Evolutionary conservation across 2,329 filamentous ascomycete species (phyloP), one percentile per base, ranked within the genome.

Genomic region (Basipetospora sp.): DNA sequence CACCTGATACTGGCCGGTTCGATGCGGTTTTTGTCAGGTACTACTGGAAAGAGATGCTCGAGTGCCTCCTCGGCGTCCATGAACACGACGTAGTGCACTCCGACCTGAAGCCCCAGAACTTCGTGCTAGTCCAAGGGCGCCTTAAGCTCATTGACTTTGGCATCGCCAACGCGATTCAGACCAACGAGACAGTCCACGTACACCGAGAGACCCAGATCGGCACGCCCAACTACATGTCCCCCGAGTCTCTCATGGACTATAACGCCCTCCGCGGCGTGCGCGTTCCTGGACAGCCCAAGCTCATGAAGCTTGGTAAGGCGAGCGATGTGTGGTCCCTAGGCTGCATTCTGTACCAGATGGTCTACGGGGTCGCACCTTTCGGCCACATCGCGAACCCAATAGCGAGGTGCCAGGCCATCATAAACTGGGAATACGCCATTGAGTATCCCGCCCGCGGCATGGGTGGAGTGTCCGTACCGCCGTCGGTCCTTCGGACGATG

Each of bases 11-110:
- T 38, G 74, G 82, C 28, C 73, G 69, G 42, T 80, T 98, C 43
- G 90, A 98, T 53, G 71, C 84, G 2, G 82, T 80, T 38, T 94
- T 96, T 55, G 85, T 90, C 10, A 80, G 90, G n/a, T 92, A 83
- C 59, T 94, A 94, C 65, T 98, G 90, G 90, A 90, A 93, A 57
- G 90, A 98, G 60, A 98, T 98, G 90, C 77, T 98, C 14, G 86
- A 94, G 56, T 96, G 90, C 53, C 75, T 98, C 5, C 74, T 83
- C 47, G 75, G 88, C 1, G 86, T 98, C 1, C 90, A 98, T 53
- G 73, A 80, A 10, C 70, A 80, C 54, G 86, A 94, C 52, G 87
- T 98, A 45, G 90, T 98, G 3, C 90, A 98, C 59, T 94, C 86
- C 0, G 90, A 98, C 53, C 67, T 98, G 27, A 98, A 98, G 58